A percentile compares a stretch with the other conserved stretches of the same genome.
Conservation (phyloP, 352 stramenopile species). For the Globisporangium canariense region DNA sequence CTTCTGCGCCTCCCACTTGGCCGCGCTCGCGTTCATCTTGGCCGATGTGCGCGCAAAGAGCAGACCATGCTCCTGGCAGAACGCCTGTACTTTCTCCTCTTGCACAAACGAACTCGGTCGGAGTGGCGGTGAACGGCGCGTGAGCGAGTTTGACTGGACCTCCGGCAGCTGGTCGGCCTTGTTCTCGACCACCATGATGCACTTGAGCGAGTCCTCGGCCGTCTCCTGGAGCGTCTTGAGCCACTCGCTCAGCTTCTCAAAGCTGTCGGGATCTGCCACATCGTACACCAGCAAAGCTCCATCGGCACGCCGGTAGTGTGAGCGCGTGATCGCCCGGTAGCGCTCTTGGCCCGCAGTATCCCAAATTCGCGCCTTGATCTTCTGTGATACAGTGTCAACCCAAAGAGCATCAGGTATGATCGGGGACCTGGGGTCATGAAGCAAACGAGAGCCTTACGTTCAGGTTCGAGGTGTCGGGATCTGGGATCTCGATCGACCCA, state of each 20-base stretch:
- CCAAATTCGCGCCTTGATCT: constrained; percentile 84
- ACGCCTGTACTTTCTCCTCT: constrained; percentile 34
- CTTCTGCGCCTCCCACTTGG: constrained; percentile 56
- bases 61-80: constrained; percentile 54
- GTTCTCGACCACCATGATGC: constrained; percentile 89
- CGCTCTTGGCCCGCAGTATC: constrained; percentile 87
- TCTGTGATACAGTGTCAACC: constrained; percentile 15
- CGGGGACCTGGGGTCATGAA: neutral
- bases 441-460: constrained; percentile 22
- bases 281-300: constrained; percentile 91
- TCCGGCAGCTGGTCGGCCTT: constrained; percentile 79
- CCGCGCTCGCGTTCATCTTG: constrained; percentile 55
- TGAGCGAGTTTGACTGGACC: neutral
- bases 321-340: constrained; percentile 88
- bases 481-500: constrained; percentile 56
- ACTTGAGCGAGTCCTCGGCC: constrained; percentile 78
- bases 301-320: constrained; percentile 81
- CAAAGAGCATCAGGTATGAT: neutral
- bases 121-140: neutral
- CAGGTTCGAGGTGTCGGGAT: constrained; percentile 45
- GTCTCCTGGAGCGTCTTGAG: constrained; percentile 85
- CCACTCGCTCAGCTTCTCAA: constrained; percentile 86
- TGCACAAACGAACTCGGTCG: constrained; percentile 46
- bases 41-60: constrained; percentile 62
- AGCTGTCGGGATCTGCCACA: constrained; percentile 82